These are phyloP conservation scores for Pythium guiyangense DNA, from an alignment of 352 stramenopile genomes.

Conservation along the genomic window DNA sequence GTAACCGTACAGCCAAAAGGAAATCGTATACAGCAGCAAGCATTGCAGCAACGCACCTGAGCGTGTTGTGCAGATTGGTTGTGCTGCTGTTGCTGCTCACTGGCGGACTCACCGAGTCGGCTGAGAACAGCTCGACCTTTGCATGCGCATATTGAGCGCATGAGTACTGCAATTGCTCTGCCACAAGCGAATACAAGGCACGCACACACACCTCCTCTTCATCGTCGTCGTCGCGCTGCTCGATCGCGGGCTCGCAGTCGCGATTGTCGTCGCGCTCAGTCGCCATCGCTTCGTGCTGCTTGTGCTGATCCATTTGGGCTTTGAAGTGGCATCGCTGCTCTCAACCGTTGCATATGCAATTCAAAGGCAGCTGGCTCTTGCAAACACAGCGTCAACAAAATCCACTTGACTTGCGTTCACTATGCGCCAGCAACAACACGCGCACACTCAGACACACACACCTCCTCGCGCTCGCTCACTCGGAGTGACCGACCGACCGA, in stretches of 20 bases:
- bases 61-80: slow-evolving; percentile 1
- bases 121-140: slow-evolving; percentile 28
- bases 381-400: too few species aligned
- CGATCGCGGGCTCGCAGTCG: background rate
- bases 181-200: background rate
- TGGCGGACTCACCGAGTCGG: slow-evolving; percentile 2
- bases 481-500: too few species aligned
- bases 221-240: slow-evolving; percentile 8
- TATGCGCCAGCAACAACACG: too few species aligned
- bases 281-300: background rate
- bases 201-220: slow-evolving; percentile 11
- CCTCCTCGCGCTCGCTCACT: too few species aligned
- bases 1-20: background rate
- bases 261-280: background rate
- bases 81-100: slow-evolving; percentile 3
- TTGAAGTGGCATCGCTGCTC: too few species aligned
- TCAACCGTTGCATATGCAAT: too few species aligned
- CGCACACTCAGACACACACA: too few species aligned
- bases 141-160: background rate
- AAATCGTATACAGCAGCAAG: background rate
- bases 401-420: too few species aligned
- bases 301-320: slow-evolving; percentile 7
- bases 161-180: background rate
- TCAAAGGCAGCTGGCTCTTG: too few species aligned
- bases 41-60: slow-evolving; percentile 6